Base-by-base conservation (phyloP, 2,329 filamentous ascomycete species). In the Fusarium ambrosium region DNA sequence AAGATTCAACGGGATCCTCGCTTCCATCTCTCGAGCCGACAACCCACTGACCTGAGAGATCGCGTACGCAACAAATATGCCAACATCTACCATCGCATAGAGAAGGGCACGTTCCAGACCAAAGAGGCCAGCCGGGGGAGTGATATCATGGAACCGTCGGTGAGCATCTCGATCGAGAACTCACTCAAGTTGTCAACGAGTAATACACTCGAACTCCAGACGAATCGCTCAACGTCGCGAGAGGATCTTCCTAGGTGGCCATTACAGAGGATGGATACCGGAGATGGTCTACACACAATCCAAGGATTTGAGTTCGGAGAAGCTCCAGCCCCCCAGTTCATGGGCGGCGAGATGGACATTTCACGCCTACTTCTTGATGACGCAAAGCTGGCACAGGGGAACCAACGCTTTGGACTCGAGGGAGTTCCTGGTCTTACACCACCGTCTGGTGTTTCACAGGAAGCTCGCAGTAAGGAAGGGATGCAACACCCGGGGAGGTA, bases 21-120 rank as follows among this genome's bases (percentile, higher is more conserved):
- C 32, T 91, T 90, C 80, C 85, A 90, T 69, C 82, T 92, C n/a
- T 86, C 87, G 6, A 88, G 80, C 68, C 85, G 91, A 53, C 89
- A 91, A 72, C 90, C 91, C 1, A 92, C 90, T 0, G 91, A 92
- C 77, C 80, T 92, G 62, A 85, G 91, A 70, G 91, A 92, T 72
- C 86, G 91, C 24, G 86, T 92, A 36, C 87, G 91, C 51, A 92
- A 92, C 81, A 92, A 91, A 75, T 91, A 91, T 73, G 89, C 89
- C 4, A 87, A 87, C 16, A 87, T 89, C 36, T 92, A 90, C 75
- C 84, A 87, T 27, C 83, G 84, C 64, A 89, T 90, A 55, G 89
- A 91, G 77, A 90, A 90, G 80, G 87, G 87, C 36, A 82, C 84
- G 5, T 85, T 88, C 65, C 85, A 86, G 55, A 78, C 84, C 68